A percentile compares a stretch with the other conserved stretches of the same genome.
Conservation (phyloP, 192 early-diverging fungal genomes). For the Lobulomyces angularis region DNA sequence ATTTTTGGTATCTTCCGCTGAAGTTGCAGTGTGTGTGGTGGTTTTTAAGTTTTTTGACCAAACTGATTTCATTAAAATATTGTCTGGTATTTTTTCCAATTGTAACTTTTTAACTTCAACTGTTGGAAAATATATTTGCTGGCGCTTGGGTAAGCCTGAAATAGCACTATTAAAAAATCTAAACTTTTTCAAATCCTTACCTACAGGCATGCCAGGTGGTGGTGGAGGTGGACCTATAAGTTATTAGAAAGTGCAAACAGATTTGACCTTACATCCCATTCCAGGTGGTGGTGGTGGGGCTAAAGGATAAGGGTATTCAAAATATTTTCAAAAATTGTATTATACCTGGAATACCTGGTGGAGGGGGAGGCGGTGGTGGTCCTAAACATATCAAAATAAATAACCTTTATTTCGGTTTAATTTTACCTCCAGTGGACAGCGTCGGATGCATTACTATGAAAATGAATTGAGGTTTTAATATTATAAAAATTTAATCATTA, state of each 20-base stretch:
- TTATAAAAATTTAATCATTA: no score
- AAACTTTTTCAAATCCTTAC: not conserved
- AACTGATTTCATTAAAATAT: slow-evolving; percentile 14
- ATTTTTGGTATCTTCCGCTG: not conserved
- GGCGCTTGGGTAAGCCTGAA: slow-evolving; percentile 13
- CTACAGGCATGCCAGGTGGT: slow-evolving; percentile 10
- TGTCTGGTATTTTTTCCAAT: slow-evolving; percentile 28
- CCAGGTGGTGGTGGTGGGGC: slow-evolving; percentile 13
- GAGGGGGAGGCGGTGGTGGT: slow-evolving; percentile 10
- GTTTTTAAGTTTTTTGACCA: slow-evolving; percentile 21
- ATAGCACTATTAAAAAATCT: not conserved
- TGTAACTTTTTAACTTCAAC: slow-evolving; percentile 21
- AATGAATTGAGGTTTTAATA: no score
- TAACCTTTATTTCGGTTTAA: no score
- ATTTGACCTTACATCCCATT: slow-evolving; percentile 3
- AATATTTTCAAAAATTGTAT: not conserved
- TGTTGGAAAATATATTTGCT: slow-evolving; percentile 20
- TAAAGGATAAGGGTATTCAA: slow-evolving; percentile 12
- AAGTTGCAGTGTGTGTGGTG: not conserved
- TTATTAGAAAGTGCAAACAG: no score
- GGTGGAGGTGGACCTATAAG: slow-evolving; percentile 21
- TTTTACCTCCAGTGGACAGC: no score
- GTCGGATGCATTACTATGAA: no score
- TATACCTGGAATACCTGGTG: slow-evolving; percentile 5
- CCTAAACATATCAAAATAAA: no score